These are phyloP conservation scores for Saccharomycopsis babjevae DNA, from an alignment of 805 yeast species.

Conservation along the genomic window DNA sequence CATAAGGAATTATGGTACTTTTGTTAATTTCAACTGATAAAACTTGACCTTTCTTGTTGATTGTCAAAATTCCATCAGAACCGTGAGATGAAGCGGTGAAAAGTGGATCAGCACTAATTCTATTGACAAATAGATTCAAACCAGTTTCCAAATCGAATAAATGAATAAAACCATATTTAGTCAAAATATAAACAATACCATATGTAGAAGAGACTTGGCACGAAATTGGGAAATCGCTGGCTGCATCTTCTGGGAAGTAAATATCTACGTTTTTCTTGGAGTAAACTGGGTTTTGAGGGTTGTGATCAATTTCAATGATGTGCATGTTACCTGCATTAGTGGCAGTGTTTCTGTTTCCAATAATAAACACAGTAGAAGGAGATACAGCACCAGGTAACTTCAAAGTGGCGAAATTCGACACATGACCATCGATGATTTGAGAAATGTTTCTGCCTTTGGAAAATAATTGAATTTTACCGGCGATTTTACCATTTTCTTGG, in stretches of 20 bases:
- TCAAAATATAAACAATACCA: conserved; percentile 80
- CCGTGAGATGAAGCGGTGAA: conserved; percentile 75
- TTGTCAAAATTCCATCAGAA: conserved; percentile 78
- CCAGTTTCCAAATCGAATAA: conserved; percentile 91
- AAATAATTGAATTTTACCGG: conserved; percentile 90
- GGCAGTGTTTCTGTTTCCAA: conserved; percentile 79
- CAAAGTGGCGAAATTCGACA: conserved; percentile 75
- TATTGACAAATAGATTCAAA: conserved; percentile 83
- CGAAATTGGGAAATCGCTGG: conserved; percentile 92
- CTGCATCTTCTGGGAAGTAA: conserved; percentile 94
- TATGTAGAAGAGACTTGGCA: conserved; percentile 76
- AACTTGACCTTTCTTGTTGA: conserved; percentile 93
- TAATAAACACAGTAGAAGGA: conserved; percentile 81
- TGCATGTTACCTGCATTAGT: conserved; percentile 75
- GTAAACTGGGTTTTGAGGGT: conserved; percentile 69
- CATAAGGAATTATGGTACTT: conserved; percentile 79
- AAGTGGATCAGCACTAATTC: conserved; percentile 92
- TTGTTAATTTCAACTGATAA: conserved; percentile 83
- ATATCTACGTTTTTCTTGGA: conserved; percentile 85
- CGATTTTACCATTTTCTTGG: conserved; percentile 87
- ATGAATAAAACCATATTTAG: conserved; percentile 95
- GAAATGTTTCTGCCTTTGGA: conserved; percentile 84
- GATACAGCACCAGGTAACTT: conserved; percentile 62
- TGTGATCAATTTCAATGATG: conserved; percentile 93
- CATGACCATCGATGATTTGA: conserved; percentile 97